A percentile compares a stretch with the other conserved stretches of the same genome.
phyloP scores from a whole-genome alignment of 176 grass and related monocot genomes.

The Musa acuminata region DNA sequence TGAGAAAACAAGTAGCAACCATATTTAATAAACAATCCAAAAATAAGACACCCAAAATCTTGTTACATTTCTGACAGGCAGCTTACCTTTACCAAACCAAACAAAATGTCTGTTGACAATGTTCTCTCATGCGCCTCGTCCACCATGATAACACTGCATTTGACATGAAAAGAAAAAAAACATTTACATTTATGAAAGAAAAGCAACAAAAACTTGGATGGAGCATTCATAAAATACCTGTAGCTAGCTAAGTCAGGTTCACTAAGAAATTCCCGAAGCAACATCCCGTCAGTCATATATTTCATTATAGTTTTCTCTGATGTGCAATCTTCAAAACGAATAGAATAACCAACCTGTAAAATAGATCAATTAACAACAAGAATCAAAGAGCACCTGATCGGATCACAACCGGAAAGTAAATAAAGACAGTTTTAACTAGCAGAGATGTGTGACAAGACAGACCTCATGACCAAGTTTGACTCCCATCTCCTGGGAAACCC shows the following conservation, averaged over 20 bases:
- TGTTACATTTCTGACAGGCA: neutral
- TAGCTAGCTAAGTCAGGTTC: slow-evolving; percentile 92
- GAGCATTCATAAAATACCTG: slow-evolving; percentile 27
- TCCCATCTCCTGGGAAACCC: slow-evolving; percentile 91
- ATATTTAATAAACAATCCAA: neutral
- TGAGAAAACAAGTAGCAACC: neutral
- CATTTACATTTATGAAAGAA: neutral
- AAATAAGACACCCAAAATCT: neutral
- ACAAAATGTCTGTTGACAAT: slow-evolving; percentile 89
- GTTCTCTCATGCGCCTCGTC: slow-evolving; percentile 96
- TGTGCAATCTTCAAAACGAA: slow-evolving; percentile 97
- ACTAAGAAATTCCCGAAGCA: slow-evolving; percentile 88
- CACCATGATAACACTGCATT: slow-evolving; percentile 75
- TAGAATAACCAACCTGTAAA: slow-evolving; percentile 88
- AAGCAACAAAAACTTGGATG: neutral
- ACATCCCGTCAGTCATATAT: slow-evolving; percentile 98
- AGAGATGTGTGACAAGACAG: slow-evolving; percentile 9
- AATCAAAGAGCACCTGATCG: neutral
- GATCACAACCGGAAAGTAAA: slow-evolving; percentile 8
- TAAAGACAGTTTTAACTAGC: slow-evolving; percentile 14
- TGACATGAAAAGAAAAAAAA: slow-evolving; percentile 4
- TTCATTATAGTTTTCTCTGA: slow-evolving; percentile 94
- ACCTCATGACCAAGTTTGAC: slow-evolving; percentile 97
- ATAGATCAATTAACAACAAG: slow-evolving; percentile 18
- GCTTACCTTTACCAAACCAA: slow-evolving; percentile 86